phyloP scores from a whole-genome alignment of 768 basidiomycete genomes.

The Rhodotorula graminis region DNA sequence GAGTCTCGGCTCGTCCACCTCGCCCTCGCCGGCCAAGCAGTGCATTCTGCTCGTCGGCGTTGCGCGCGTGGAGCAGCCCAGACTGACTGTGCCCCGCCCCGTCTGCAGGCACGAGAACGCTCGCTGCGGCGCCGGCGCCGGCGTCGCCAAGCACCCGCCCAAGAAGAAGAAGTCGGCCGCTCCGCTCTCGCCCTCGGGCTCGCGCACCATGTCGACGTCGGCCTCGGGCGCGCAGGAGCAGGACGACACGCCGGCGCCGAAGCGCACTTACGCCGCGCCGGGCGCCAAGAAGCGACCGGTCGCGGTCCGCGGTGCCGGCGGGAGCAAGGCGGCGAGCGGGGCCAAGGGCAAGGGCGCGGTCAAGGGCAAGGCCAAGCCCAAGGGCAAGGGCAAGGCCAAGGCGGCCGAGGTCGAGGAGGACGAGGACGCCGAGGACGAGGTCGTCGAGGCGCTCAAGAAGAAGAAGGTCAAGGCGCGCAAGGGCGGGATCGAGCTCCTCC shows the following conservation, averaged over 20 bases:
- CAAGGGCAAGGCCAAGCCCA: background rate
- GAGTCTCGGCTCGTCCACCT: constrained; percentile 6
- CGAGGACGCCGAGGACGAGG: background rate
- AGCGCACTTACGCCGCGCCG: background rate
- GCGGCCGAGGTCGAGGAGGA: background rate
- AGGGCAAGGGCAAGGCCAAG: background rate
- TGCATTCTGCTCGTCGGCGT: no score
- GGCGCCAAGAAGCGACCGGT: constrained; percentile 18
- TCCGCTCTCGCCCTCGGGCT: background rate
- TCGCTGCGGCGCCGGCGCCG: background rate
- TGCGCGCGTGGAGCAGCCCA: no score
- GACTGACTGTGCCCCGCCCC: no score
- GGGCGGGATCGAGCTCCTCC: constrained; percentile 10
- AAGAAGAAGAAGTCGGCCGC: background rate
- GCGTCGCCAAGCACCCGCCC: constrained; percentile 1
- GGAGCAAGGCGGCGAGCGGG: background rate
- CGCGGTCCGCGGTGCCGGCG: background rate
- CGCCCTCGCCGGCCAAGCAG: no score
- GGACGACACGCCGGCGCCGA: background rate
- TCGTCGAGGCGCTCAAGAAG: background rate
- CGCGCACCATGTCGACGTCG: background rate
- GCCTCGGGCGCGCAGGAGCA: background rate
- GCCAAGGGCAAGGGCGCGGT: background rate
- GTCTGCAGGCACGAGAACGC: constrained; percentile 20
- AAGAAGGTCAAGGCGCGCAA: background rate